Evolutionary conservation across 257 asterid genomes (phyloP).

Genomic region (Plantago elongata): DNA sequence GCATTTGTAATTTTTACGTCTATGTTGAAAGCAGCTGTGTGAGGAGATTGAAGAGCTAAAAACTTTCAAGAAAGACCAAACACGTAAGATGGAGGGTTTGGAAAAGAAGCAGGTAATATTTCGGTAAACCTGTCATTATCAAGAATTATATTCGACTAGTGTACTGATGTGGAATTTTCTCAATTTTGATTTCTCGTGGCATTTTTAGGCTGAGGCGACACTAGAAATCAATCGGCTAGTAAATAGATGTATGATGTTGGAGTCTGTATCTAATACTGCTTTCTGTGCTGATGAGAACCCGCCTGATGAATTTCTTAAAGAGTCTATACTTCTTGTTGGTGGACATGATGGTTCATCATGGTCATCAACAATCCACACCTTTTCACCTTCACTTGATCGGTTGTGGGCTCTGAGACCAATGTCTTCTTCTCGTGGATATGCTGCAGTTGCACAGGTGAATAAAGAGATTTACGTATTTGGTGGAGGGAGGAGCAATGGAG

Average conservation of each 20-base stretch:
- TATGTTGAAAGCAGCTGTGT: constrained; percentile 42
- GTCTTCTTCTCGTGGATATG: constrained; percentile 55
- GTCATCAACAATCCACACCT: constrained; percentile 57
- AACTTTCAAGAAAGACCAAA: constrained; percentile 42
- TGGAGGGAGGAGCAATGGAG: constrained; percentile 53
- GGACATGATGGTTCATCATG: constrained; percentile 74
- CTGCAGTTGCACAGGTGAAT: constrained; percentile 50
- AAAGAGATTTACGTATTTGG: constrained; percentile 73
- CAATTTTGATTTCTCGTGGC: constrained; percentile 14
- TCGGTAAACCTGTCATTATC: constrained; percentile 10
- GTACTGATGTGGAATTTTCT: neutral
- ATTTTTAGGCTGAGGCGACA: constrained; percentile 57
- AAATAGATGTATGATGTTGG: constrained; percentile 38
- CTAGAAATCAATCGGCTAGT: constrained; percentile 47
- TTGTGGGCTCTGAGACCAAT: constrained; percentile 59
- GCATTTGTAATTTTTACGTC: constrained; percentile 20
- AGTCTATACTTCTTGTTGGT: constrained; percentile 62
- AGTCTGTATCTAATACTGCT: constrained; percentile 35
- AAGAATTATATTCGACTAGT: constrained; percentile 2
- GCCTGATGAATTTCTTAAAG: constrained; percentile 36
- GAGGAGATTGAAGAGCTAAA: constrained; percentile 48
- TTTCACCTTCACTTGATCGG: constrained; percentile 57
- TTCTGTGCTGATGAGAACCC: constrained; percentile 27
- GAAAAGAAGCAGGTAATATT: constrained; percentile 60
- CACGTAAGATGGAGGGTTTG: constrained; percentile 37